Percentiles rank a stretch among this genome's conserved stretches.
Evolutionary conservation across 306 rosid species (phyloP).

Genomic region (Neltuma alba): DNA sequence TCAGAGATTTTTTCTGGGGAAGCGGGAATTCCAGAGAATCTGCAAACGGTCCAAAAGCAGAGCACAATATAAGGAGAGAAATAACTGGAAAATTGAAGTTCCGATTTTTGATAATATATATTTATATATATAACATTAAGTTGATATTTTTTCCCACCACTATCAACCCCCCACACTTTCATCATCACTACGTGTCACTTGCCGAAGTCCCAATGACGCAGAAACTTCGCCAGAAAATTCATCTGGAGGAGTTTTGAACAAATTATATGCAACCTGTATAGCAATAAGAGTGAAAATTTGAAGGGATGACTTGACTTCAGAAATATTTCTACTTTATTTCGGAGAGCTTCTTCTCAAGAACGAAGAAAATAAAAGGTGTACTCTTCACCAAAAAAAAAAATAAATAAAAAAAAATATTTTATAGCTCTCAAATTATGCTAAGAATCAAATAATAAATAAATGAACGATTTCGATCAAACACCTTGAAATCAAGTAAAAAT

Average conservation of each 20-base stretch:
- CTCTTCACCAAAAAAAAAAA: too few species aligned
- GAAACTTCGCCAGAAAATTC: not conserved
- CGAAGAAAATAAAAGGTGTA: conserved; percentile 10
- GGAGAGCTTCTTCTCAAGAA: not conserved
- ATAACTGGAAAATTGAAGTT: not conserved
- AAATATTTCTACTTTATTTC: too few species aligned
- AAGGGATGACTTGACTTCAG: not conserved
- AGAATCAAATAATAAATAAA: too few species aligned
- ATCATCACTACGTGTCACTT: not conserved
- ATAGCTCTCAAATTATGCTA: too few species aligned
- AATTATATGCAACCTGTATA: not conserved
- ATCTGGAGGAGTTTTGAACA: not conserved
- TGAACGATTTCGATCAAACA: too few species aligned
- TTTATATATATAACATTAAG: too few species aligned
- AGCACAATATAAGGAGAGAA: conserved; percentile 12
- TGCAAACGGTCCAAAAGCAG: conserved; percentile 30
- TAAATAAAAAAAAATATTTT: too few species aligned
- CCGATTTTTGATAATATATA: too few species aligned
- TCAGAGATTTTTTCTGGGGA: conserved; percentile 34
- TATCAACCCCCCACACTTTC: not conserved
- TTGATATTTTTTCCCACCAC: not conserved
- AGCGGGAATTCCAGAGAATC: conserved; percentile 60
- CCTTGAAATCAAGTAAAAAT: too few species aligned
- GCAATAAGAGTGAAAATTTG: not conserved
- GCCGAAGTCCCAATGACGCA: not conserved